These are phyloP conservation scores for Graphilbum fragrans DNA, from an alignment of 2,329 filamentous ascomycete species.

Conservation along the genomic window DNA sequence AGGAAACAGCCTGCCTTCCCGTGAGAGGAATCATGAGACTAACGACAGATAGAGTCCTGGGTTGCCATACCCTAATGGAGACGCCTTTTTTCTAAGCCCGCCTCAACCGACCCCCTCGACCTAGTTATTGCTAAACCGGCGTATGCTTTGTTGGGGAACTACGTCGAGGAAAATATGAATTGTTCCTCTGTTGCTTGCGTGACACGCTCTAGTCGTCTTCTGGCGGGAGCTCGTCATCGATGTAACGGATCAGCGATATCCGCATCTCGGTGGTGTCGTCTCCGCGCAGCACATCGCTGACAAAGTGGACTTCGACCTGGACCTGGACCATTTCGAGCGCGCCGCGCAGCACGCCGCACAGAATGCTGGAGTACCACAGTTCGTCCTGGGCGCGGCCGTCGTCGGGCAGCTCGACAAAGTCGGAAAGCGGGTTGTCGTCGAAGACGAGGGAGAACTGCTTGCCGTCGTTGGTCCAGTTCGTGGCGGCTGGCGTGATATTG, in stretches of 20 bases:
- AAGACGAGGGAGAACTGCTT: constrained; percentile 95
- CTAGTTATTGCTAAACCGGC: no score
- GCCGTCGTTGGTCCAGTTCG: constrained; percentile 92
- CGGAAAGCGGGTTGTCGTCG: constrained; percentile 91
- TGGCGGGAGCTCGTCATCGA: constrained; percentile 93
- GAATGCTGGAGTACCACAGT: constrained; percentile 95
- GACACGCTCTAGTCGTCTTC: constrained; percentile 65
- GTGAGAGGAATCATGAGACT: no score
- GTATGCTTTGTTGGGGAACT: no score
- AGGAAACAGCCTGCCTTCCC: no score
- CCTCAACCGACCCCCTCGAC: no score
- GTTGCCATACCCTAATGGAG: no score
- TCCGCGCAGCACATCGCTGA: constrained; percentile 82
- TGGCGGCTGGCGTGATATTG: constrained; percentile 85
- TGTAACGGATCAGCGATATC: constrained; percentile 81
- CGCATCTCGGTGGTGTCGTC: constrained; percentile 97
- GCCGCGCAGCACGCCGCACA: constrained; percentile 84
- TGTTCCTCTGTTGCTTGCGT: no score
- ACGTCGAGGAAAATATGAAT: no score
- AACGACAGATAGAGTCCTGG: no score
- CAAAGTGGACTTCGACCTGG: constrained; percentile 95
- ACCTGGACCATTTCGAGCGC: constrained; percentile 98
- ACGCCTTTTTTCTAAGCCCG: no score
- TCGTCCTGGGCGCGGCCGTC: constrained; percentile 93
- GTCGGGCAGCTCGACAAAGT: constrained; percentile 95